Percentiles rank a stretch among this genome's conserved stretches.
Conservation (phyloP, 805 yeast species). For the Wickerhamiella galacta region DNA sequence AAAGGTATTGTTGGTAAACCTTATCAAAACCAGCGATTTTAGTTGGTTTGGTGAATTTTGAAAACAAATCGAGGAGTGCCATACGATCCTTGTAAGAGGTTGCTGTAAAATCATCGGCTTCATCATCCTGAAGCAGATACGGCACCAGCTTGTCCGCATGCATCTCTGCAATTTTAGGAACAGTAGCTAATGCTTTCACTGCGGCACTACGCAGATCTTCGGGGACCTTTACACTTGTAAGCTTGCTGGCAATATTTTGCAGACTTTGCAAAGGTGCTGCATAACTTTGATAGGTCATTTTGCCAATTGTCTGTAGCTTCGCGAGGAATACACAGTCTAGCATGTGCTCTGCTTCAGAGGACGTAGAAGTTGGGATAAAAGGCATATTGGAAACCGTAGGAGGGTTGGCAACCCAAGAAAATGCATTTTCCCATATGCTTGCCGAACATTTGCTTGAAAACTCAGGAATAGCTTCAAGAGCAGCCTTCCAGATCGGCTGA, state of each 20-base stretch:
- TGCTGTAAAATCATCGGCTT: conserved; percentile 11
- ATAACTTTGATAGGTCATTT: conserved; percentile 8
- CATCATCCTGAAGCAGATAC: conserved; percentile 26
- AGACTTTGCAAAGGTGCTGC: conserved; percentile 1
- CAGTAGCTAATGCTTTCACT: conserved; percentile 35
- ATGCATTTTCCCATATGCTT: conserved; percentile 40
- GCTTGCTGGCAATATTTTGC: conserved; percentile 10
- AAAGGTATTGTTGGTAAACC: conserved; percentile 36
- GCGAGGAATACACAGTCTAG: conserved; percentile 8
- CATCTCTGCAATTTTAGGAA: conserved; percentile 57
- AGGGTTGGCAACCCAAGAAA: conserved; percentile 14
- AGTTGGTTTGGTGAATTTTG: conserved; percentile 47
- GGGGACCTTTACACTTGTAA: conserved; percentile 3
- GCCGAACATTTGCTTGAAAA: conserved; percentile 25
- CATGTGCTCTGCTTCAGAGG: conserved; percentile 3
- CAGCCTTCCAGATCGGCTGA: conserved; percentile 75
- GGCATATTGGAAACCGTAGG: conserved; percentile 13
- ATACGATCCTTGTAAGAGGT: conserved; percentile 16
- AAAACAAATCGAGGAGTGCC: conserved; percentile 39
- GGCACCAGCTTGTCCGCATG: conserved; percentile 43
- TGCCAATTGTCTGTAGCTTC: conserved; percentile 9
- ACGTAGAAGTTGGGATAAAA: conserved; percentile 1
- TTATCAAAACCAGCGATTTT: conserved; percentile 35
- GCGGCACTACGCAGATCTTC: conserved; percentile 33
- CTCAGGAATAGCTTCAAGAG: conserved; percentile 39